These are phyloP conservation scores for Claviceps maximensis DNA, from an alignment of 2,329 filamentous ascomycete genomes.

Conservation along the genomic window DNA sequence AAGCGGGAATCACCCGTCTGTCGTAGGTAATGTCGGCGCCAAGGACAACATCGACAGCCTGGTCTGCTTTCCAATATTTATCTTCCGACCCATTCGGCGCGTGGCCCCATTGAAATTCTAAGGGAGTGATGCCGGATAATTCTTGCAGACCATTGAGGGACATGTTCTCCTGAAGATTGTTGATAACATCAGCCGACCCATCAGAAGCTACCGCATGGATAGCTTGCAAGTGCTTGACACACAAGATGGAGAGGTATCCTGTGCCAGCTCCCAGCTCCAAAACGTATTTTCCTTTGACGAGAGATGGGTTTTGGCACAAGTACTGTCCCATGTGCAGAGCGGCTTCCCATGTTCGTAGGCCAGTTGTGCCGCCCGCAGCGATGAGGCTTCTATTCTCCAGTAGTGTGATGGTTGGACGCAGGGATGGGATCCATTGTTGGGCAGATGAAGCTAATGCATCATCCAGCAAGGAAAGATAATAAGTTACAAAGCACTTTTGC, in stretches of 20 bases:
- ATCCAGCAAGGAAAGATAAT: conserved; percentile 32
- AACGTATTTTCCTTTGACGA: conserved; percentile 42
- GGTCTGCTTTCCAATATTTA: conserved; percentile 33
- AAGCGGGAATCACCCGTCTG: conserved; percentile 43
- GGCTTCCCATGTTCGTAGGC: conserved; percentile 71
- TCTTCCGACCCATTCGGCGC: conserved; percentile 45
- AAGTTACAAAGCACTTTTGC: conserved; percentile 63
- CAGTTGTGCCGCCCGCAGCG: conserved; percentile 59
- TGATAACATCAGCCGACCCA: conserved; percentile 59
- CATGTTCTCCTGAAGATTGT: conserved; percentile 52
- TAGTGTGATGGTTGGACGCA: conserved; percentile 38
- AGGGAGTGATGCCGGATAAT: conserved; percentile 29
- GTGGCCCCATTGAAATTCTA: conserved; percentile 52
- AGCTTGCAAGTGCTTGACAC: conserved; percentile 51
- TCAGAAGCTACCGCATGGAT: conserved; percentile 55
- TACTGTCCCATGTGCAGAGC: conserved; percentile 60
- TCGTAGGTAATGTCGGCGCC: conserved; percentile 75
- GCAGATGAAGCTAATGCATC: conserved; percentile 9
- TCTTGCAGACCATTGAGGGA: conserved; percentile 53
- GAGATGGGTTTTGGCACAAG: conserved; percentile 34
- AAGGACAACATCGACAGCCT: conserved; percentile 48
- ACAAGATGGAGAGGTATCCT: conserved; percentile 61
- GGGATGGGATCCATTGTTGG: neutral
- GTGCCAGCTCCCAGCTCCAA: conserved; percentile 68
- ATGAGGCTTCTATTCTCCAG: conserved; percentile 58